Evolutionary conservation across 139 green algal species (phyloP).

Genomic region (Coelastrella sp.): DNA sequence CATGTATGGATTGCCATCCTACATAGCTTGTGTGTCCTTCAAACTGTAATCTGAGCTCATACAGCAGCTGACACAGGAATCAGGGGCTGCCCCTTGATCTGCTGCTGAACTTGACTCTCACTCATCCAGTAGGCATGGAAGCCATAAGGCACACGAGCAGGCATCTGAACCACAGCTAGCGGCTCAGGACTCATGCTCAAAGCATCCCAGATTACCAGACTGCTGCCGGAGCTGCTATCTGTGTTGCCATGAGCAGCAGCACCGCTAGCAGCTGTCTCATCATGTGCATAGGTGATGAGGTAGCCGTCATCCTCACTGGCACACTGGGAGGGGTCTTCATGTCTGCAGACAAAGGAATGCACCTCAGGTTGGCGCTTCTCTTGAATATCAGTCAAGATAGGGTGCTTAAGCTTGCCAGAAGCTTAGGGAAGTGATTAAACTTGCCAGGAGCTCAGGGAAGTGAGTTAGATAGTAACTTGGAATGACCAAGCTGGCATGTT

Average conservation of each 20-base stretch:
- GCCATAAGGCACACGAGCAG: constrained; percentile 72
- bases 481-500: no score
- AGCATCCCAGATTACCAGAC: constrained; percentile 74
- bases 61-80: background rate
- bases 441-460: no score
- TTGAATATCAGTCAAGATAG: no score
- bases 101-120: constrained; percentile 50
- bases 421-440: no score
- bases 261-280: constrained; percentile 43
- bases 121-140: constrained; percentile 74
- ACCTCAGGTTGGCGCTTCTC: no score
- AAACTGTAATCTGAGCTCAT: no score
- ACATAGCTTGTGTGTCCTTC: no score
- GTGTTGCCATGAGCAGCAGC: constrained; percentile 30
- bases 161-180: constrained; percentile 71
- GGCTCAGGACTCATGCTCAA: constrained; percentile 72
- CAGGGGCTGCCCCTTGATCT: constrained; percentile 25
- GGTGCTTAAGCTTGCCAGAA: no score
- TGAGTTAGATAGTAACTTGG: no score
- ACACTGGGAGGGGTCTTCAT: constrained; percentile 17
- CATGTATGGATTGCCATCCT: no score
- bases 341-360: background rate
- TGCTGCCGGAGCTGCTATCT: constrained; percentile 44
- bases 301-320: constrained; percentile 82
- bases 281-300: constrained; percentile 77